phyloP scores from a whole-genome alignment of 352 stramenopile genomes.

The Pythium dissimile region DNA sequence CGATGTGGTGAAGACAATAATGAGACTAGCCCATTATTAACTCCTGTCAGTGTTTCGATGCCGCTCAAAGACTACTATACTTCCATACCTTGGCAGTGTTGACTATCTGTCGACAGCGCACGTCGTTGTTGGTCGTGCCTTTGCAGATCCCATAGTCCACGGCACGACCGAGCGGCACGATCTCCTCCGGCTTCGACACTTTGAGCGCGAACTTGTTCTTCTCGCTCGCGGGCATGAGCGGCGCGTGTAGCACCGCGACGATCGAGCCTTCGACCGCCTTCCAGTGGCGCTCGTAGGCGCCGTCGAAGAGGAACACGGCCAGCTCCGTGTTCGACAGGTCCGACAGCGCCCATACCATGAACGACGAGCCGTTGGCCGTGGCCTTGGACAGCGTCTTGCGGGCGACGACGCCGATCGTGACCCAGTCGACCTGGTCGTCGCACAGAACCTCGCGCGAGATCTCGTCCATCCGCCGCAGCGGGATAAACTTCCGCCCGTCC shows the following conservation, averaged over 20 bases:
- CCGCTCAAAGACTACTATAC: no score
- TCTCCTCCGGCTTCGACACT: constrained; percentile 42
- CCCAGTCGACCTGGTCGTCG: constrained; percentile 71
- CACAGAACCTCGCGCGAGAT: constrained; percentile 50
- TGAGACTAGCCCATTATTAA: constrained; percentile 31
- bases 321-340: constrained; percentile 66
- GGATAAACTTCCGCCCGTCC: constrained; percentile 64
- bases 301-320: constrained; percentile 71
- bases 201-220: constrained; percentile 83
- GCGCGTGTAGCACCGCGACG: constrained; percentile 68
- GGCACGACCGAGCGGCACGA: constrained; percentile 58
- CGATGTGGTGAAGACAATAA: constrained; percentile 78
- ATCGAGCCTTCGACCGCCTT: constrained; percentile 53
- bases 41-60: background rate
- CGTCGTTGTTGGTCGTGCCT: constrained; percentile 50
- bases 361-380: constrained; percentile 56
- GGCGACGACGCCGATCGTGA: constrained; percentile 73
- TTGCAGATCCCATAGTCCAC: constrained; percentile 83
- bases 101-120: constrained; percentile 62
- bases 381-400: constrained; percentile 74
- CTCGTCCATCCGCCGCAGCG: constrained; percentile 52
- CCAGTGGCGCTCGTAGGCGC: constrained; percentile 72
- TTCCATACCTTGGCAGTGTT: constrained; percentile 68
- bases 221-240: constrained; percentile 57
- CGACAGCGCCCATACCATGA: constrained; percentile 80